Evolutionary conservation across 2,329 filamentous ascomycete species (phyloP), one percentile per base, ranked within the genome.

Genomic region (Elsinoe batatas): DNA sequence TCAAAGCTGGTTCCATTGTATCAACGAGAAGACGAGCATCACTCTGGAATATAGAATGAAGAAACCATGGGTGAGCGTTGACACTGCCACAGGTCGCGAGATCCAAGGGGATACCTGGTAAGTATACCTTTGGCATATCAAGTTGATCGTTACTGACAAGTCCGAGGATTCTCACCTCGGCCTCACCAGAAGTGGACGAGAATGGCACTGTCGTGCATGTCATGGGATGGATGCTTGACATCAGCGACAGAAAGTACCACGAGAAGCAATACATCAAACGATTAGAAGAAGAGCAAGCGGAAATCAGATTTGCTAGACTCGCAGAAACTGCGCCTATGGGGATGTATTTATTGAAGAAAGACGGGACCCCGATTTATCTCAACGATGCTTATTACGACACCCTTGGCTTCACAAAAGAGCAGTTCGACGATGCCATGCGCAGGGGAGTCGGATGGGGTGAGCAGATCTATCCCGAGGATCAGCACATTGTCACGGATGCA

Each of bases 341-440:
- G 36, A 46, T 50, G 51, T 44, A 53, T 63, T 51, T 64, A 36
- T 64, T 70, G 35, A 64, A 66, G 15, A 56, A 64, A 4, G 54
- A 63, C 15, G 71, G 72, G 2, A 61, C 59, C 7, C 68, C 69
- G 12, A 62, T 69, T 0, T 72, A 74, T 57, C 63, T 69, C 5
- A 75, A 75, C 49, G 65, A 73, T 44, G 63, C 65, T 3, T 75
- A 71, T 64, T 66, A 64, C 26, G 65, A 69, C 1, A 64, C 72
- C 42, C 65, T 71, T 10, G 62, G 61, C 3, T 54, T 61, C 8
- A 59, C 62, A 11, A 50, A 61, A 38, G 62, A 63, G 32, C 56
- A 62, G 15, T 59, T 50, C 43, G 36, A 56, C 18, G 38, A 53
- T 38, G 13, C 42, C 51, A 8, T 58, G 56, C 53, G 54, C 44